A percentile compares a stretch with the other conserved stretches of the same genome.
phyloP scores from a whole-genome alignment of 2,329 filamentous ascomycete species.

The Claviceps sp. region DNA sequence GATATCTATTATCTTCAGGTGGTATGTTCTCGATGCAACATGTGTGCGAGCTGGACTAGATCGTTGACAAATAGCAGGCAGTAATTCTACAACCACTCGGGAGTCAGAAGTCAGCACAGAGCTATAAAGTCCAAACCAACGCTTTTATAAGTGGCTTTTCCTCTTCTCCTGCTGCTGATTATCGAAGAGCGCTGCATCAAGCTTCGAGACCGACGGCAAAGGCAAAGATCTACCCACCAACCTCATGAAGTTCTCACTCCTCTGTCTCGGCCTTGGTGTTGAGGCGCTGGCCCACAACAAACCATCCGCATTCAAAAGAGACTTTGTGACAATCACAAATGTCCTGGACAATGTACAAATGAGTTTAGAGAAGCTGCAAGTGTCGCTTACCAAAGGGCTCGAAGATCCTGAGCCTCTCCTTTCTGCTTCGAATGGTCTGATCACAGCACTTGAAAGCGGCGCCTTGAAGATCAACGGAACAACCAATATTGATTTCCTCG shows the following conservation, averaged over 20 bases:
- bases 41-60: neutral
- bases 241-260: conserved; percentile 9
- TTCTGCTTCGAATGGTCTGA: neutral
- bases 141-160: no score
- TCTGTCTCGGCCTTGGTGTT: neutral
- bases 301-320: neutral
- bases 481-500: neutral
- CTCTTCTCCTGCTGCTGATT: no score
- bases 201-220: no score
- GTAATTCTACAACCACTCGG: neutral
- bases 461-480: neutral
- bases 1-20: neutral
- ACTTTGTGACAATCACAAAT: neutral
- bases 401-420: neutral
- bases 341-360: neutral
- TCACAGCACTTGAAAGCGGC: neutral
- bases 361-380: neutral
- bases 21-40: neutral
- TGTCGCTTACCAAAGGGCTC: neutral
- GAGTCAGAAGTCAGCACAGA: neutral
- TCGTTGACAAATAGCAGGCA: neutral
- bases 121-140: no score
- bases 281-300: neutral
- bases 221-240: neutral
- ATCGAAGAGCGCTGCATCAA: no score